A percentile compares a stretch with the other conserved stretches of the same genome.
phyloP scores from a whole-genome alignment of 441 rosid genomes.

The Populus hybrid region DNA sequence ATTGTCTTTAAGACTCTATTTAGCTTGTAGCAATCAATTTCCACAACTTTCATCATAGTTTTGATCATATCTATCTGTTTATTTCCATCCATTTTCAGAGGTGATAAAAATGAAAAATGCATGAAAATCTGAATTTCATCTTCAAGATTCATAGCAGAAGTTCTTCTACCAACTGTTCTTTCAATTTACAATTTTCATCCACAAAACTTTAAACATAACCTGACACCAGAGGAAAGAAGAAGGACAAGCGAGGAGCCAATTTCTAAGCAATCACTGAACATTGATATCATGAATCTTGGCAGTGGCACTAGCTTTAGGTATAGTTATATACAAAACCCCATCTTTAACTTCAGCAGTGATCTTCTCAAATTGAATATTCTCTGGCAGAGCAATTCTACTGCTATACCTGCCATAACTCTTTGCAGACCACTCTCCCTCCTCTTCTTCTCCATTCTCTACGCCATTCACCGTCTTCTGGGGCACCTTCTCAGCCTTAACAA shows the following conservation, averaged over 20 bases:
- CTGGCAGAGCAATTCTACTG: conserved; percentile 58
- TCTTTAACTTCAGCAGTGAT: conserved; percentile 61
- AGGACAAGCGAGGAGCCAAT: too few relatives aligned
- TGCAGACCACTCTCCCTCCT: conserved; percentile 52
- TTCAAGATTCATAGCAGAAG: too few relatives aligned
- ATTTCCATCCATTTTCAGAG: too few relatives aligned
- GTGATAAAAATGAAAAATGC: too few relatives aligned
- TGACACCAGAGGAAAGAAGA: too few relatives aligned
- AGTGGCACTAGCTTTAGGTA: conserved; percentile 41
- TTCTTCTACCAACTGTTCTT: too few relatives aligned
- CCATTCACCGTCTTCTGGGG: conserved; percentile 15
- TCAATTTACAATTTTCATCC: too few relatives aligned
- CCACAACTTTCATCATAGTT: too few relatives aligned
- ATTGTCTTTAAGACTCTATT: too few relatives aligned
- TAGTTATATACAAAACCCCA: conserved; percentile 51
- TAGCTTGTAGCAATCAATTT: too few relatives aligned
- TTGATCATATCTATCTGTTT: too few relatives aligned
- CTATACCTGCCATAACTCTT: conserved; percentile 59
- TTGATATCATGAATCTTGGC: conserved; percentile 42
- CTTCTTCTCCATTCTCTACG: conserved; percentile 4
- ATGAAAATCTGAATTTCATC: too few relatives aligned
- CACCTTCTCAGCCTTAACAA: conserved; percentile 57
- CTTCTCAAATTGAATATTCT: conserved; percentile 55
- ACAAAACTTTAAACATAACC: neutral
- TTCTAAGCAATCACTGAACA: conserved; percentile 30